Percentiles rank a stretch among this genome's conserved stretches.
These are phyloP conservation scores for Fraxinus baroniana DNA, from an alignment of 305 asterid species.

Conservation along the genomic window DNA sequence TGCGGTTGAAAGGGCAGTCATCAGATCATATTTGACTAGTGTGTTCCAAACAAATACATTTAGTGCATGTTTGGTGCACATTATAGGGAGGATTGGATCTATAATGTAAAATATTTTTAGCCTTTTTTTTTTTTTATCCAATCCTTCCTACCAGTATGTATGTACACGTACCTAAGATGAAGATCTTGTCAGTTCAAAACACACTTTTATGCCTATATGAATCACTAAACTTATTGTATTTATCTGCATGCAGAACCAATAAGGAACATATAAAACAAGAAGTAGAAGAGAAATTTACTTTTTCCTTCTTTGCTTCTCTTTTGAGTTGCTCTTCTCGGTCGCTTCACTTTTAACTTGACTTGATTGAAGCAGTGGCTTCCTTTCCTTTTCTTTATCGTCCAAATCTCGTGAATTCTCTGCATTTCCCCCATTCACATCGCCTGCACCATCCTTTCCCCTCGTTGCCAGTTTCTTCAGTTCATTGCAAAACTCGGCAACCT, in stretches of 20 bases:
- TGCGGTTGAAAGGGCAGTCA: background rate
- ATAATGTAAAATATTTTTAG: too few relatives aligned
- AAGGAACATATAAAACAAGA: background rate
- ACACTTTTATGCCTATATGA: background rate
- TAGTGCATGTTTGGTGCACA: background rate
- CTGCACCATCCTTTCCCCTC: constrained; percentile 48
- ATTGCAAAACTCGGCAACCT: constrained; percentile 80
- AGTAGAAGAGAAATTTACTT: constrained; percentile 39
- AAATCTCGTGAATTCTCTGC: constrained; percentile 18
- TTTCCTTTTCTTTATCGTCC: constrained; percentile 53
- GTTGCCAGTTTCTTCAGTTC: constrained; percentile 75
- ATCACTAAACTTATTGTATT: background rate
- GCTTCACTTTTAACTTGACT: constrained; percentile 44
- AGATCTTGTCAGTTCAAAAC: too few relatives aligned
- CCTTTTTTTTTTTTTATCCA: too few relatives aligned
- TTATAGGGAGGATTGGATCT: background rate
- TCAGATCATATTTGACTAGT: background rate
- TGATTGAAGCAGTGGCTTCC: constrained; percentile 61
- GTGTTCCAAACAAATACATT: background rate
- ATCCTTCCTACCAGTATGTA: background rate
- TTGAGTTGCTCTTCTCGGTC: constrained; percentile 37
- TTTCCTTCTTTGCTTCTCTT: constrained; percentile 61
- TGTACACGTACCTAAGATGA: too few relatives aligned
- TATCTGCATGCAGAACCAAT: background rate
- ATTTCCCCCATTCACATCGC: constrained; percentile 14